Conservation (phyloP, 2,329 filamentous ascomycete genomes). For the Endothia cerciana region DNA sequence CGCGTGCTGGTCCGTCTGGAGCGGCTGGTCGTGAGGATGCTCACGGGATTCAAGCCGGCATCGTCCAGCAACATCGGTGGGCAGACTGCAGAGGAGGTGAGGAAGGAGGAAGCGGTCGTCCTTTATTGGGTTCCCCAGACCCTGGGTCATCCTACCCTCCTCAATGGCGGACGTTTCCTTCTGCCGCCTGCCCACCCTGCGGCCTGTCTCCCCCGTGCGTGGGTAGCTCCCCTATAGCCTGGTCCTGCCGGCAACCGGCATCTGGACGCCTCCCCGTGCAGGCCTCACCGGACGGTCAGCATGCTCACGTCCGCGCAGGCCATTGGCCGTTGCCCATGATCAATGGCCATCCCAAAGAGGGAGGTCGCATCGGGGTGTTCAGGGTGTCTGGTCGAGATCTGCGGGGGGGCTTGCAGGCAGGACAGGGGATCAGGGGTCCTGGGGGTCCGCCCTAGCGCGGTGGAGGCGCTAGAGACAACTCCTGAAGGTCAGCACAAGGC, state of each 20-base stretch:
- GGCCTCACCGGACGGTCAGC: constrained; percentile 7
- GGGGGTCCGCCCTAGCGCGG: neutral
- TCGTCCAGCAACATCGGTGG: neutral
- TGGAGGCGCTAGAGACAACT: neutral
- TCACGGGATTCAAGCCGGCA: neutral
- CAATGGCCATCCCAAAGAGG: constrained; percentile 17
- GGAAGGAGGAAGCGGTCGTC: neutral
- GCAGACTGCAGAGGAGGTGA: neutral
- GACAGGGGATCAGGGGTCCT: constrained; percentile 8
- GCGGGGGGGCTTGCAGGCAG: constrained; percentile 7
- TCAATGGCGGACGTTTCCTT: neutral
- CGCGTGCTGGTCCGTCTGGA: neutral
- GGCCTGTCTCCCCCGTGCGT: neutral
- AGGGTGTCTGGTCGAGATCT: constrained; percentile 9
- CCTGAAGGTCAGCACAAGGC: constrained; percentile 19
- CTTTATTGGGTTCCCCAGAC: neutral
- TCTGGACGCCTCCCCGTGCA: neutral
- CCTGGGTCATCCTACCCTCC: neutral
- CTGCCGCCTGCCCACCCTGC: neutral
- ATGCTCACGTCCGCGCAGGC: constrained; percentile 2
- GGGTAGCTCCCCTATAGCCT: neutral
- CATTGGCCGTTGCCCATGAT: constrained; percentile 4
- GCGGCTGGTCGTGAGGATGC: neutral
- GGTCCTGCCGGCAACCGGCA: constrained; percentile 5
- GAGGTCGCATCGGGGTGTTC: constrained; percentile 14